A percentile compares a stretch with the other conserved stretches of the same genome.
phyloP scores from a whole-genome alignment of 2,329 filamentous ascomycete species.

The Epichloe bromicola region DNA sequence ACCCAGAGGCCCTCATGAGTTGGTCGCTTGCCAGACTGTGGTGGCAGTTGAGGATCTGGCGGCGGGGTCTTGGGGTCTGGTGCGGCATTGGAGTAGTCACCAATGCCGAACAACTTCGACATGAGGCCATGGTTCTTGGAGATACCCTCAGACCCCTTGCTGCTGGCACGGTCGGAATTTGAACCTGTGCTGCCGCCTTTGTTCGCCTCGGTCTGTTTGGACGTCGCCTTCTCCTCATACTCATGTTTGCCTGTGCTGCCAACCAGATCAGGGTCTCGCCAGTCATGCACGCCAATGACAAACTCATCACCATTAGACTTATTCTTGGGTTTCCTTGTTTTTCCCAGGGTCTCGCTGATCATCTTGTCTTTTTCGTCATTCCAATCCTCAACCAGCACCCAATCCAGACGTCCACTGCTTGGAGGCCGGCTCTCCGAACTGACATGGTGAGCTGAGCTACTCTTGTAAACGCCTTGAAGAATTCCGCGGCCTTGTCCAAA shows the following conservation, averaged over 20 bases:
- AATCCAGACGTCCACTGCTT: constrained; percentile 61
- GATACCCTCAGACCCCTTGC: constrained; percentile 19
- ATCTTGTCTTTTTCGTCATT: constrained; percentile 38
- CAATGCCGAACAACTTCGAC: constrained; percentile 37
- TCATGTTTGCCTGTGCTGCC: constrained; percentile 6
- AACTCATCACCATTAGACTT: constrained; percentile 35
- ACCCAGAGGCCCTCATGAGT: constrained; percentile 73
- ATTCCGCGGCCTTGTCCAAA: neutral
- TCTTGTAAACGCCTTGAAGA: constrained; percentile 2
- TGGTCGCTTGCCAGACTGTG: constrained; percentile 3
- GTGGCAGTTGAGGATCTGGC: constrained; percentile 4
- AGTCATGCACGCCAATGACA: constrained; percentile 75
- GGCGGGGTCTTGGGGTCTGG: constrained; percentile 11
- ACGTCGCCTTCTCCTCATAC: constrained; percentile 1
- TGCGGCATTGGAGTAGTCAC: constrained; percentile 20
- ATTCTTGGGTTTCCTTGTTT: constrained; percentile 10
- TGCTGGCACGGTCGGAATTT: neutral
- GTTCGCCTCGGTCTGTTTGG: neutral
- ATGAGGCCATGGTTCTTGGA: constrained; percentile 26
- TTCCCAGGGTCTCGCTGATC: constrained; percentile 26
- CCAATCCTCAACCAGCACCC: constrained; percentile 57
- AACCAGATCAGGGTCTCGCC: constrained; percentile 58
- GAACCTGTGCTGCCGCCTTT: constrained; percentile 1
- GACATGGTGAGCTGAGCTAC: constrained; percentile 16
- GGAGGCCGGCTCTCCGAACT: constrained; percentile 50